Evolutionary conservation across 192 early-diverging fungal genomes (phyloP).

Genomic region (Phycomyces blakesleeanus): DNA sequence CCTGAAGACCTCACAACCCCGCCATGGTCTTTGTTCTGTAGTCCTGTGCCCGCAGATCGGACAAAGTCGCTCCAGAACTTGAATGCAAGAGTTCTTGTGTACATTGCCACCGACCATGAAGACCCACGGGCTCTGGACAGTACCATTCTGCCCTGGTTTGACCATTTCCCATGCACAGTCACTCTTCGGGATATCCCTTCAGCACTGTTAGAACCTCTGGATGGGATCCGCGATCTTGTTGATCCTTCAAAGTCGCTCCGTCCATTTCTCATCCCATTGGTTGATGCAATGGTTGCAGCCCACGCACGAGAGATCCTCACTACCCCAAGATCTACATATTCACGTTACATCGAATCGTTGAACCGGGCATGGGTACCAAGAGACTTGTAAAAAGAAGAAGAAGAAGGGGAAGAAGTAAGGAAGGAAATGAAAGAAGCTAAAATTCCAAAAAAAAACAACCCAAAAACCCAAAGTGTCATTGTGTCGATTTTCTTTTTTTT

Average conservation of each 20-base stretch:
- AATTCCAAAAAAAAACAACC: too few relatives aligned
- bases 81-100: conserved; percentile 32
- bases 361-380: conserved; percentile 18
- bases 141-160: conserved; percentile 29
- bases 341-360: conserved; percentile 29
- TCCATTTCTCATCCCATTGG: conserved; percentile 25
- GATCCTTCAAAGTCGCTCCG: conserved; percentile 23
- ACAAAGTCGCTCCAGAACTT: background rate
- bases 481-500: too few relatives aligned
- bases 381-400: conserved; percentile 1
- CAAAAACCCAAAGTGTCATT: too few relatives aligned
- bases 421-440: too few relatives aligned
- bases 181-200: conserved; percentile 40
- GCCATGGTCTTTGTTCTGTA: conserved; percentile 6
- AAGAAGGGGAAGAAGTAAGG: conserved; percentile 2
- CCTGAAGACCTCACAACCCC: background rate
- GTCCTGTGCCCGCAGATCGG: conserved; percentile 5
- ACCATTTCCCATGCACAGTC: conserved; percentile 40
- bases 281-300: conserved; percentile 33
- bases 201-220: conserved; percentile 28
- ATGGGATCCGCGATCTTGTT: conserved; percentile 22
- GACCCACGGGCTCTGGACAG: conserved; percentile 35
- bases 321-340: conserved; percentile 32
- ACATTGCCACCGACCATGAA: conserved; percentile 49
- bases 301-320: conserved; percentile 22